These are phyloP conservation scores for Suillus bovinus DNA, from an alignment of 768 basidiomycete genomes.

Conservation along the genomic window DNA sequence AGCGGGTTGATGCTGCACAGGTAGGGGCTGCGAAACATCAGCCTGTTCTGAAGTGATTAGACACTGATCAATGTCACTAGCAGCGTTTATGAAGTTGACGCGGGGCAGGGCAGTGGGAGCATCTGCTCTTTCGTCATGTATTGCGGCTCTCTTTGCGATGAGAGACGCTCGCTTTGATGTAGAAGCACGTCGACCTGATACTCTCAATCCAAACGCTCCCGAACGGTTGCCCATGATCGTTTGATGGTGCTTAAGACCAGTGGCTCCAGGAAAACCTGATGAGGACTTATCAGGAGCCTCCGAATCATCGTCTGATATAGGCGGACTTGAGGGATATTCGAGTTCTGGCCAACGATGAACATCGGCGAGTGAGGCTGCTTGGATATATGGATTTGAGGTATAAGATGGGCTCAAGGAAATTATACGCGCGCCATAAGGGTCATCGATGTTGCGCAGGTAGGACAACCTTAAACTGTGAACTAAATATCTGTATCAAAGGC, in stretches of 20 bases:
- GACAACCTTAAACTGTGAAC: slow-evolving; percentile 85
- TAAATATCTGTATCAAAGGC: slow-evolving; percentile 49
- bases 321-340: slow-evolving; percentile 64
- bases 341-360: slow-evolving; percentile 85
- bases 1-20: slow-evolving; percentile 8
- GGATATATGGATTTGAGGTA: slow-evolving; percentile 80
- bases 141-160: slow-evolving; percentile 8
- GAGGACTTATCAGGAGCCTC: slow-evolving; percentile 37
- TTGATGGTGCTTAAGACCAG: slow-evolving; percentile 75
- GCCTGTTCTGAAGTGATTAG: slow-evolving; percentile 15
- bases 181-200: slow-evolving; percentile 61
- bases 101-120: slow-evolving; percentile 15
- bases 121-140: slow-evolving; percentile 14
- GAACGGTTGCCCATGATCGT: slow-evolving; percentile 81
- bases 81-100: slow-evolving; percentile 5
- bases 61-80: slow-evolving; percentile 16
- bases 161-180: slow-evolving; percentile 50
- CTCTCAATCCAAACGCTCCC: slow-evolving; percentile 76
- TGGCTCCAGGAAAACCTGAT: slow-evolving; percentile 48
- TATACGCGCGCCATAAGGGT: slow-evolving; percentile 80
- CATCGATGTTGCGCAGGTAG: slow-evolving; percentile 87
- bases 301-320: slow-evolving; percentile 69
- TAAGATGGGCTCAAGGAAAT: slow-evolving; percentile 80
- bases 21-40: neutral
- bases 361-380: slow-evolving; percentile 79